Evolutionary conservation across 805 yeast species (phyloP), one percentile per base, ranked within the genome.

Genomic region (Saccharomycopsis fodiens): DNA sequence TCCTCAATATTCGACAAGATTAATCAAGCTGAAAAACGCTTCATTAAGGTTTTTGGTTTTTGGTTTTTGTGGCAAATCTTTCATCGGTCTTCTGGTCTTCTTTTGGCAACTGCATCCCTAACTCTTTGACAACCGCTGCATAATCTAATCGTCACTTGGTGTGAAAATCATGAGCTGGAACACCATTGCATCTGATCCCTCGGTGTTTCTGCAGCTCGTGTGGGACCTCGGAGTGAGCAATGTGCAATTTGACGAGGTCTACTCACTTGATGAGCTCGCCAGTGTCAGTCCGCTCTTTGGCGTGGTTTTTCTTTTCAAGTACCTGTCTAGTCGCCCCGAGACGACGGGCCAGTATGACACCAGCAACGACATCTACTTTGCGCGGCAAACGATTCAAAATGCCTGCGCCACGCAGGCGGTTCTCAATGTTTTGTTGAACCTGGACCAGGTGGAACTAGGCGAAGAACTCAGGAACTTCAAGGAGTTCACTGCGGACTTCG

Each of bases 381-480:
- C 85, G 4, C 68, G 68, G 39, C 86, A 80, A 56, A 73, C 73
- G 22, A 76, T 79, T 44, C 78, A 76, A 54, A 79, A 80, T 55
- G 85, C 86, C 2, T 80, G 86, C 59, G 86, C 82, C n/a, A 80
- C 86, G 1, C 83, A 76, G 55, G 86, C 85, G 0, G 79, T 80
- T 19, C 63, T 80, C 46, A 76, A 78, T 46, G 62, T 78, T 6
- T 59, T 80, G 44, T 54, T 80, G 48, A 76, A 76, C 55, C 55
- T 55, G 1, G 63, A 59, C 15, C 57, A 53, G 3, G 45, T 78
- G 10, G 67, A 67, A 1, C 45, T 79, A 3, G 85, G 86, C 1
- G 59, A 59, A 0, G 75, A 72, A 30, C 61, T 80, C 46, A 23
- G 50, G 2, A 67, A 70, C 45, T 73, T 79, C 58, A 68, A 67